These are phyloP conservation scores for Melaleuca quinquenervia DNA, from an alignment of 345 rosid genomes.

Conservation along the genomic window DNA sequence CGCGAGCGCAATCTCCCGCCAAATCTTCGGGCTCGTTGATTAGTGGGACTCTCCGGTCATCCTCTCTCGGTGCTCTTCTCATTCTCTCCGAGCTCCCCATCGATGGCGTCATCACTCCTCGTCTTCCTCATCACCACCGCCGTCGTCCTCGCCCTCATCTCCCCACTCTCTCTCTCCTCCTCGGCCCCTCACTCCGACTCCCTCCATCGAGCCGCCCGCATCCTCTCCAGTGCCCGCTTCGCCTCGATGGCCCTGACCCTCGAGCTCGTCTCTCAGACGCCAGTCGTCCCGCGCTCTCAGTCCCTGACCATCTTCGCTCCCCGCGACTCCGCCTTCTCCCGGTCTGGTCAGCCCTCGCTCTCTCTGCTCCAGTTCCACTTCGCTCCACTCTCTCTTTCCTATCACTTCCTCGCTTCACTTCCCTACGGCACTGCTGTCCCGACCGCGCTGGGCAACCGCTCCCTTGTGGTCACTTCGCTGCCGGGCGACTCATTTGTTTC, in stretches of 20 bases:
- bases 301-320: conserved; percentile 47
- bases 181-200: neutral
- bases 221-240: conserved; percentile 18
- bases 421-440: conserved; percentile 23
- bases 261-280: conserved; percentile 15
- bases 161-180: conserved; percentile 1
- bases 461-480: conserved; percentile 19
- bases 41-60: neutral
- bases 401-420: conserved; percentile 19
- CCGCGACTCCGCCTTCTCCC: conserved; percentile 23
- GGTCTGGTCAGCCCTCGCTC: conserved; percentile 35
- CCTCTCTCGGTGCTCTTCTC: neutral
- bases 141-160: neutral
- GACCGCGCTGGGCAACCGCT: conserved; percentile 18
- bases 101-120: conserved; percentile 11
- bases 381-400: conserved; percentile 22
- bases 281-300: conserved; percentile 5
- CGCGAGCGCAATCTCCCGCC: neutral
- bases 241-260: conserved; percentile 35
- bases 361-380: conserved; percentile 30
- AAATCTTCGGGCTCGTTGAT: neutral
- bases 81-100: neutral
- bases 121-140: neutral
- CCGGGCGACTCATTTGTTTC: conserved; percentile 4
- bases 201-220: conserved; percentile 13